Evolutionary conservation across 108 stramenopile genomes (phyloP).

Genomic region (Nitzschia putrida): DNA sequence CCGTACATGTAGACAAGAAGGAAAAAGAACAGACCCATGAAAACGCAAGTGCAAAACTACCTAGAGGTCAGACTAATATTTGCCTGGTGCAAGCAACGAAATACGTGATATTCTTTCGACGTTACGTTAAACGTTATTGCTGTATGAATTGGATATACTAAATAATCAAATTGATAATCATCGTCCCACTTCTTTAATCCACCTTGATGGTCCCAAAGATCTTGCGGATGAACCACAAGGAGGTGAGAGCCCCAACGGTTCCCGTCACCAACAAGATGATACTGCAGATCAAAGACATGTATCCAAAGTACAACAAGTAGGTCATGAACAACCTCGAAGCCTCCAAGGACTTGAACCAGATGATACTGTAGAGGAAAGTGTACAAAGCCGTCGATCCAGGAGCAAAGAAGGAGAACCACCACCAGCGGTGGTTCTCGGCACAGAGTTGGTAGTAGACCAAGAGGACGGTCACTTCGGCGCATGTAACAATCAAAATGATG

Average conservation of each 20-base stretch:
- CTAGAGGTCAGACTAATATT: too few species aligned
- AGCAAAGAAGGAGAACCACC: conserved; percentile 97
- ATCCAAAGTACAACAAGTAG: conserved; percentile 97
- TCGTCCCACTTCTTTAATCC: conserved; percentile 18
- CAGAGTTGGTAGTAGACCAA: conserved; percentile 98
- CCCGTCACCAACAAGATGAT: conserved; percentile 91
- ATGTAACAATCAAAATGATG: conserved; percentile 92
- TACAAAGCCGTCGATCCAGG: conserved; percentile 90
- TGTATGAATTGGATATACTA: too few species aligned
- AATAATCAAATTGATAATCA: too few species aligned
- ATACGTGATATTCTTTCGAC: too few species aligned
- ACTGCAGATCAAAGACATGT: conserved; percentile 92
- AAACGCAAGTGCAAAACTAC: too few species aligned
- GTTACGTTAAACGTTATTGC: too few species aligned
- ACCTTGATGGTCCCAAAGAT: conserved; percentile 98
- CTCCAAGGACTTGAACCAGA: conserved; percentile 94
- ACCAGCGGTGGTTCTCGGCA: conserved; percentile 98
- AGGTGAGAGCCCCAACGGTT: conserved; percentile 87
- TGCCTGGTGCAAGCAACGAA: too few species aligned
- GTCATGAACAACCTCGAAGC: conserved; percentile 92
- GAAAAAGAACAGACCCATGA: too few species aligned
- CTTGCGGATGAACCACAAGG: conserved; percentile 93
- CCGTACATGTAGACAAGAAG: too few species aligned
- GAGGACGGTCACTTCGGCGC: conserved; percentile 95
- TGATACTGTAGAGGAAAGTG: conserved; percentile 89